A percentile compares a stretch with the other conserved stretches of the same genome.
Conservation (phyloP, 257 asterid genomes). For the Salvia hispanica region DNA sequence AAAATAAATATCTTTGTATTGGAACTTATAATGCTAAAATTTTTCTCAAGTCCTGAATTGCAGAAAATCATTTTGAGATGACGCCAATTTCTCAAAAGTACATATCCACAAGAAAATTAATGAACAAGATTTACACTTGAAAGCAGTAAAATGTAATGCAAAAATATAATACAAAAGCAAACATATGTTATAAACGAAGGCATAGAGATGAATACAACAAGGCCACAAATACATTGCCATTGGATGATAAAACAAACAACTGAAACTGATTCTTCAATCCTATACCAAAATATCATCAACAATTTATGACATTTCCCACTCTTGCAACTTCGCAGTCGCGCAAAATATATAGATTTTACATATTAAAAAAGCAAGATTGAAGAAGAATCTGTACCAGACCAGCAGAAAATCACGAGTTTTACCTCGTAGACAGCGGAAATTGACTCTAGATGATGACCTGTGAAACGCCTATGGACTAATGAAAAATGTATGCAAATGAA, state of each 20-base stretch:
- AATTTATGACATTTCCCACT: conserved; percentile 37
- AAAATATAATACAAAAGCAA: conserved; percentile 11
- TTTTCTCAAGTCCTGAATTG: conserved; percentile 8
- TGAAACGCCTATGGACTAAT: conserved; percentile 29
- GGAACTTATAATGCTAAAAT: conserved; percentile 19
- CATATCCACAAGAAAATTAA: conserved; percentile 5
- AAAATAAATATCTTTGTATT: background rate
- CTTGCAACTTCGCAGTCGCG: conserved; percentile 20
- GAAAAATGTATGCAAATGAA: conserved; percentile 40
- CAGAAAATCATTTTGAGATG: too few relatives aligned
- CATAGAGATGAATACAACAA: conserved; percentile 26
- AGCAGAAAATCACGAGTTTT: conserved; percentile 25
- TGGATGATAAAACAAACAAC: conserved; percentile 21
- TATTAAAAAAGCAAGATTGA: conserved; percentile 36
- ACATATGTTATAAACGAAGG: conserved; percentile 3
- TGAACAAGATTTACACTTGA: conserved; percentile 23
- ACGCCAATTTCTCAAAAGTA: too few relatives aligned
- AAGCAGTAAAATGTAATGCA: background rate
- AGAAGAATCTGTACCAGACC: conserved; percentile 32
- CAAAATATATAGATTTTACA: conserved; percentile 39
- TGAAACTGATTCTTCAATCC: conserved; percentile 34
- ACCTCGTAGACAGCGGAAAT: conserved; percentile 34
- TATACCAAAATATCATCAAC: conserved; percentile 39
- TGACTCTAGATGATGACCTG: conserved; percentile 25
- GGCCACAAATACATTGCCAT: conserved; percentile 48